Evolutionary conservation across 2,329 filamentous ascomycete species (phyloP).

Genomic region (Cordyceps farinosa): DNA sequence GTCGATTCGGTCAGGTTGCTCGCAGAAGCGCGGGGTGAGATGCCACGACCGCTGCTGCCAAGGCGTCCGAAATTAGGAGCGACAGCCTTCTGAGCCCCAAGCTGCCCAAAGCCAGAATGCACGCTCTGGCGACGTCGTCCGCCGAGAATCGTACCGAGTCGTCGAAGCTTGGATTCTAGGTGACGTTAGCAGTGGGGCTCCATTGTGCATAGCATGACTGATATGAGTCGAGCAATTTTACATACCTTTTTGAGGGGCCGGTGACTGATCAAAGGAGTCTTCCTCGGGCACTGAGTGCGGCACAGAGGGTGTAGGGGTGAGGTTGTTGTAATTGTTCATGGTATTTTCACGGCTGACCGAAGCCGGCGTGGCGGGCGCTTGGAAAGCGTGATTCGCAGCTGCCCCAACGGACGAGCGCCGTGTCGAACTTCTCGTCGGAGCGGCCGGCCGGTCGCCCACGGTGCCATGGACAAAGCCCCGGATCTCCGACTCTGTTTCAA

Average conservation of each 20-base stretch:
- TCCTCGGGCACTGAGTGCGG: constrained; percentile 27
- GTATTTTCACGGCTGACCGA: constrained; percentile 9
- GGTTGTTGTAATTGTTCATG: constrained; percentile 1
- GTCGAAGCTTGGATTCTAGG: constrained; percentile 55
- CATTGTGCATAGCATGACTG: not conserved
- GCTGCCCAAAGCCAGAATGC: constrained; percentile 56
- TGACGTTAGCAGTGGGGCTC: constrained; percentile 25
- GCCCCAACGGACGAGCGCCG: constrained; percentile 39
- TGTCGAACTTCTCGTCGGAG: constrained; percentile 38
- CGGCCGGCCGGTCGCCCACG: constrained; percentile 33
- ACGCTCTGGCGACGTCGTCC: constrained; percentile 64
- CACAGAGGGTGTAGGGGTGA: constrained; percentile 11
- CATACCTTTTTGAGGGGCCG: constrained; percentile 14
- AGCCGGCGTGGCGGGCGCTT: not conserved
- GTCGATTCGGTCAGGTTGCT: constrained; percentile 55
- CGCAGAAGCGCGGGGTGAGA: constrained; percentile 58
- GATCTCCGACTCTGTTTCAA: constrained; percentile 85
- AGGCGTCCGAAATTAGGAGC: constrained; percentile 56
- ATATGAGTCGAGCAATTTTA: not conserved
- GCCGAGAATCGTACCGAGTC: constrained; percentile 65
- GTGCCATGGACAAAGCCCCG: constrained; percentile 58
- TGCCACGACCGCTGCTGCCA: constrained; percentile 54
- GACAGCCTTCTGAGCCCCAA: constrained; percentile 51
- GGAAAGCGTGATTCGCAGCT: constrained; percentile 9
- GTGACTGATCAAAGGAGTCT: constrained; percentile 27